phyloP scores from a whole-genome alignment of 495 filamentous ascomycete species.

The Penicillium chermesinum region DNA sequence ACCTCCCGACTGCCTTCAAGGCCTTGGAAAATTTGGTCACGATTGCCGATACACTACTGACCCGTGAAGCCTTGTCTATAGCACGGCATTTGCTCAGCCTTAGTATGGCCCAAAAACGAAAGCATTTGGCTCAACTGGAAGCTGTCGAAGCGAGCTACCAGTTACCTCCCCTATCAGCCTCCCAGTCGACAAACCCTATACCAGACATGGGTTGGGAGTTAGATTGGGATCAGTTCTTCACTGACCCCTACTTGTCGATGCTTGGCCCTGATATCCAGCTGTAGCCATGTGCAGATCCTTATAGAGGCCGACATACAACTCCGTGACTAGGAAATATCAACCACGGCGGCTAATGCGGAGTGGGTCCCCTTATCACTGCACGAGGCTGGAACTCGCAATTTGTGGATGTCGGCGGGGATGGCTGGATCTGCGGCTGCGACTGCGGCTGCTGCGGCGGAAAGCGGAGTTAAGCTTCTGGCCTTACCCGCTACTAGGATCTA shows the following conservation, averaged over 20 bases:
- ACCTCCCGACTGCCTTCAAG: slow-evolving; percentile 23
- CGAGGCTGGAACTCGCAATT: not conserved
- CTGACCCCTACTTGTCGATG: slow-evolving; percentile 27
- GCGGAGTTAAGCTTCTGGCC: not conserved
- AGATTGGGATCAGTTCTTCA: slow-evolving; percentile 29
- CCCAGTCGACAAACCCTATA: slow-evolving; percentile 7
- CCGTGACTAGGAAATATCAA: too few relatives aligned
- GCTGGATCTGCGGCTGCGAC: too few relatives aligned
- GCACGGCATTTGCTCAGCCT: slow-evolving; percentile 27
- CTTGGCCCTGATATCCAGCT: slow-evolving; percentile 18
- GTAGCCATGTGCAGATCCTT: slow-evolving; percentile 3
- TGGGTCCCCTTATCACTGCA: slow-evolving; percentile 13
- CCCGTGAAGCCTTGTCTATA: slow-evolving; percentile 27
- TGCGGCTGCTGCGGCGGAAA: slow-evolving; percentile 6
- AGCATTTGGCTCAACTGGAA: slow-evolving; percentile 25
- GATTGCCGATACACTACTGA: slow-evolving; percentile 24
- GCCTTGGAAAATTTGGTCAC: slow-evolving; percentile 26
- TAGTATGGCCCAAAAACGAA: slow-evolving; percentile 27
- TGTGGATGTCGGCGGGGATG: too few relatives aligned
- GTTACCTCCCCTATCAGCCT: slow-evolving; percentile 11
- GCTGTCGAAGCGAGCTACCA: slow-evolving; percentile 24
- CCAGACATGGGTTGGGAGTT: slow-evolving; percentile 19
- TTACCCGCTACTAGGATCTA: not conserved
- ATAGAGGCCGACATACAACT: too few relatives aligned
- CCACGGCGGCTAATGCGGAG: slow-evolving; percentile 27